phyloP scores from a whole-genome alignment of 441 rosid genomes.

The Brassica balearica region DNA sequence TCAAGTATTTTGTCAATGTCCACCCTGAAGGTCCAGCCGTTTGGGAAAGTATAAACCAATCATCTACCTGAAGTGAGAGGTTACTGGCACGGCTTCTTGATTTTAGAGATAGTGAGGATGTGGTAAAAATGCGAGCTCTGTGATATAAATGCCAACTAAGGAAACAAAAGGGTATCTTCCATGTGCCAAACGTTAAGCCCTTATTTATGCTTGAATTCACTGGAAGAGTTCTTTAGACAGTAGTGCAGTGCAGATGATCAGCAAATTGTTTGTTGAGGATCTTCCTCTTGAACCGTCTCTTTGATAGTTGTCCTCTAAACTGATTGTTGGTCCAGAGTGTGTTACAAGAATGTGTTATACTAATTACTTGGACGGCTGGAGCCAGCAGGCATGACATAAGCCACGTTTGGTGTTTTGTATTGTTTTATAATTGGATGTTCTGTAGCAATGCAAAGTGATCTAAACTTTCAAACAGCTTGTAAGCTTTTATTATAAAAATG shows the following conservation, averaged over 20 bases:
- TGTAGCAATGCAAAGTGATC: neutral
- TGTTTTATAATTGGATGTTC: neutral
- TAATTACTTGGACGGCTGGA: neutral
- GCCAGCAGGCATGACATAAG: neutral
- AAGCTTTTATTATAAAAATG: neutral
- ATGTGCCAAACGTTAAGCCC: neutral
- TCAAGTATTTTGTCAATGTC: constrained; percentile 63
- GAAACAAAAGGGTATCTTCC: constrained; percentile 21
- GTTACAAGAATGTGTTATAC: neutral
- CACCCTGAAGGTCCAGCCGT: constrained; percentile 75
- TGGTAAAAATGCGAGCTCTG: neutral
- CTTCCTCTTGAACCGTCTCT: constrained; percentile 15
- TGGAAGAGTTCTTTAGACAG: constrained; percentile 21
- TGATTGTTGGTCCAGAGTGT: neutral
- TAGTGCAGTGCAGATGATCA: neutral
- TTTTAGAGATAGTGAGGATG: constrained; percentile 6
- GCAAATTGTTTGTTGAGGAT: constrained; percentile 2
- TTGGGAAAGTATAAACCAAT: constrained; percentile 68
- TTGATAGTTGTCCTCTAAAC: neutral
- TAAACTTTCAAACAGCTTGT: neutral
- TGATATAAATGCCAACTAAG: constrained; percentile 9
- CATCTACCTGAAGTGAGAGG: constrained; percentile 40
- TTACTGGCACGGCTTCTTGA: neutral
- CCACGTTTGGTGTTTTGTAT: neutral
- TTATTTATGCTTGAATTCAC: neutral